Evolutionary conservation across 2,329 filamentous ascomycete genomes (phyloP).

Genomic region (Capronia coronata): DNA sequence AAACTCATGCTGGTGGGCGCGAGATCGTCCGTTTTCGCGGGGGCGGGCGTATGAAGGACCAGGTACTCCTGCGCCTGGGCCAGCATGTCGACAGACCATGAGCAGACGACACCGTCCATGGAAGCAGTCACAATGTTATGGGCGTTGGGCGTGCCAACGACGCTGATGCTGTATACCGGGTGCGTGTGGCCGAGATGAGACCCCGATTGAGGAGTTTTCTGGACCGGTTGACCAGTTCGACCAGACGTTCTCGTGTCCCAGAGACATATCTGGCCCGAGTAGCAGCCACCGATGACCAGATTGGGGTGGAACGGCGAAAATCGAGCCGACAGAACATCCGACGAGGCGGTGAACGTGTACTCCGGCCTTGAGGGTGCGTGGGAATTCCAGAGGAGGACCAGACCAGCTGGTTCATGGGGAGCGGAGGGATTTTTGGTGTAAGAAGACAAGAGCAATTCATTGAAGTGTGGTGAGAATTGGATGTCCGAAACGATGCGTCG

Average conservation of each 20-base stretch:
- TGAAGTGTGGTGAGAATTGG: slow-evolving; percentile 84
- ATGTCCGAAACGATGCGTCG: slow-evolving; percentile 95
- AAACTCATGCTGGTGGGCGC: slow-evolving; percentile 93
- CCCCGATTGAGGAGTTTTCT: slow-evolving; percentile 91
- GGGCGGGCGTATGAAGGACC: slow-evolving; percentile 75
- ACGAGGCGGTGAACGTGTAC: slow-evolving; percentile 93
- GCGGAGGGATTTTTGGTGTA: slow-evolving; percentile 97
- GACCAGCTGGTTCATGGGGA: slow-evolving; percentile 84
- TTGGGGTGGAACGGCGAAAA: slow-evolving; percentile 99
- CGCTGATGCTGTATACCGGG: slow-evolving; percentile 89
- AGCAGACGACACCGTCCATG: slow-evolving; percentile 92
- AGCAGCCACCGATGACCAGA: slow-evolving; percentile 89
- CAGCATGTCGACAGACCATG: slow-evolving; percentile 97
- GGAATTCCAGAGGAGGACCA: slow-evolving; percentile 95
- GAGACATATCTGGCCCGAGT: slow-evolving; percentile 89
- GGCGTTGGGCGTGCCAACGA: slow-evolving; percentile 95
- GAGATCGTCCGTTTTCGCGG: slow-evolving; percentile 87
- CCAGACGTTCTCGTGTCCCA: slow-evolving; percentile 92
- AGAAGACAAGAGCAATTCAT: slow-evolving; percentile 83
- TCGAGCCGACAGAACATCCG: slow-evolving; percentile 87
- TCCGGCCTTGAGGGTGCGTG: slow-evolving; percentile 91
- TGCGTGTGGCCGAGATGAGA: slow-evolving; percentile 76
- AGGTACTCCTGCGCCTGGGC: slow-evolving; percentile 92
- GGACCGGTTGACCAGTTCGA: slow-evolving; percentile 62
- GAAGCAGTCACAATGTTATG: slow-evolving; percentile 98